These are phyloP conservation scores for Rhamnella rubrinervis DNA, from an alignment of 331 rosid species.

Conservation along the genomic window DNA sequence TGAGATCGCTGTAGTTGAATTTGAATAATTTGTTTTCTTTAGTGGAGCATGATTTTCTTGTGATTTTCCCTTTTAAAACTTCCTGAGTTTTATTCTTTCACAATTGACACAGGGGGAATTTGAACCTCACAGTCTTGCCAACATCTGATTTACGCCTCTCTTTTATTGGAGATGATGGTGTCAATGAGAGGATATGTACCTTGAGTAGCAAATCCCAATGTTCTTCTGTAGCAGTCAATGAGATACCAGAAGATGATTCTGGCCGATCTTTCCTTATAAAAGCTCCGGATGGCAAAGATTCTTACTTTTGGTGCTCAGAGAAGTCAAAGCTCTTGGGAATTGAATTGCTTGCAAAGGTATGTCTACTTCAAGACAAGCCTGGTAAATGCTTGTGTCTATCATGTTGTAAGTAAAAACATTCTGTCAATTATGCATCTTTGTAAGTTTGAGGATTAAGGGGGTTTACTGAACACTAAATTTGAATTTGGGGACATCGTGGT, in stretches of 20 bases:
- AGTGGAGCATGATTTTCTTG: neutral
- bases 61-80: neutral
- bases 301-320: slow-evolving; percentile 93
- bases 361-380: neutral
- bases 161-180: slow-evolving; percentile 81
- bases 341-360: slow-evolving; percentile 82
- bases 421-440: neutral
- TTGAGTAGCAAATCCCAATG: slow-evolving; percentile 48
- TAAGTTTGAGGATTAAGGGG: neutral
- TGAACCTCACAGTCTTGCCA: slow-evolving; percentile 75
- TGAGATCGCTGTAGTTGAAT: neutral
- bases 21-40: neutral
- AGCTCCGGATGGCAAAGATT: slow-evolving; percentile 39
- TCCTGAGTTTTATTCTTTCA: slow-evolving; percentile 17
- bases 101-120: slow-evolving; percentile 66
- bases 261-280: slow-evolving; percentile 73
- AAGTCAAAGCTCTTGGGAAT: slow-evolving; percentile 84
- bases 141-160: slow-evolving; percentile 86
- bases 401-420: neutral
- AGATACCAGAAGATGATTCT: slow-evolving; percentile 64
- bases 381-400: neutral
- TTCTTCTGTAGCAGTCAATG: slow-evolving; percentile 54
- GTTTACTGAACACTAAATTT: neutral
- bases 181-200: slow-evolving; percentile 56
- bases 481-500: too few relatives aligned